Evolutionary conservation across 352 stramenopile species (phyloP), one percentile per base, ranked within the genome.

Genomic region (Thraustochytrium striatum): DNA sequence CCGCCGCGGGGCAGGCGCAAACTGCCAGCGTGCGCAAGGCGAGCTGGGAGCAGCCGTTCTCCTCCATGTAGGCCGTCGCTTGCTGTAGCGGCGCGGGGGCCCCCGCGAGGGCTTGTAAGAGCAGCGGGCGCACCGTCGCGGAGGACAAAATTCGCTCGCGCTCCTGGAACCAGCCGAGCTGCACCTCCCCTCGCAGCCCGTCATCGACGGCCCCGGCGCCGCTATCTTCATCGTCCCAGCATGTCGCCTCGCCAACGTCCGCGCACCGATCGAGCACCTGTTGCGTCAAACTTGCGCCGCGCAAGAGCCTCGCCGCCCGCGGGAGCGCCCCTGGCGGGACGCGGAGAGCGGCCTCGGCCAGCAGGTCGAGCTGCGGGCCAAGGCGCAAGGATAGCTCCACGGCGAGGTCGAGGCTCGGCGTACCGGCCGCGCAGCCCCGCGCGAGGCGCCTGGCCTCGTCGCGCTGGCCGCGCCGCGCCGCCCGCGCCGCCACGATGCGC

Each of bases 371-470:
- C 21, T 3, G 35, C 7, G 25, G 35, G 30, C 59, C 35, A 35
- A 70, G 53, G 59, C 59, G 59, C 13, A 70, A 16, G 21, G 59
- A 33, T 13, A 70, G 41, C 35, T 70, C 59, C 21, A 70, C 59
- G 21, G 59, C 59, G 13, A 70, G 2, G 25, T 38, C 59, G 35
- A 70, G 41, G 44, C n/a, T 5, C 3, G 59, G 1, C 33, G 33
- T 38, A 52, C 53, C 21, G 59, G 59, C 38, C 59, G 59, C 21
- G 11, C 59, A n/a, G 30, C 59, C 25, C 59, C 59, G 53, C 8
- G 59, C 59, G 11, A 70, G 59, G 28, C 59, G 53, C 5, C 35
- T 38, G 25, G 50, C 59, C 0, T 47, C 28, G 58, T 69, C 33
- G 11, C 39, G 36, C 1, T 21, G 35, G 21, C 32, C 59, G 9